These are phyloP conservation scores for Incumbomyces delicatus DNA, from an alignment of 2,329 filamentous ascomycete species.

Conservation along the genomic window DNA sequence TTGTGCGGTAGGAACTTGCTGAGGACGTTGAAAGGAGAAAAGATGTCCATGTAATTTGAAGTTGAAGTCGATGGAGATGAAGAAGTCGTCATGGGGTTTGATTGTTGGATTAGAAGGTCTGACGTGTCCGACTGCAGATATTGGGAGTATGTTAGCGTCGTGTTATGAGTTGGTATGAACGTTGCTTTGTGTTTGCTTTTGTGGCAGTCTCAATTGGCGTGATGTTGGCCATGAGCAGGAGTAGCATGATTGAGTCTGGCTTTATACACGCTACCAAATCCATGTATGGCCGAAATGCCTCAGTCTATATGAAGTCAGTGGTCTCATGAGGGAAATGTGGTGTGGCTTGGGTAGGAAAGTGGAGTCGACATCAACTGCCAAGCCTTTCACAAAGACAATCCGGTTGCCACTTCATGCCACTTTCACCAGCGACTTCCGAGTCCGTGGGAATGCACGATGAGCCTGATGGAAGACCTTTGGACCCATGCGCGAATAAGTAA, in stretches of 20 bases:
- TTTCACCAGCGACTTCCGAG: too few species aligned
- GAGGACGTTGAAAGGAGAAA: conserved; percentile 1
- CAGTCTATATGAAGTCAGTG: background rate
- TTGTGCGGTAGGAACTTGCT: background rate
- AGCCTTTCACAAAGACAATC: background rate
- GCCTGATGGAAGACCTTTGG: too few species aligned
- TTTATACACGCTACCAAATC: background rate
- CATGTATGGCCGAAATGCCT: background rate
- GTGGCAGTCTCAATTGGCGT: background rate
- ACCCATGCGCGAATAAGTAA: too few species aligned
- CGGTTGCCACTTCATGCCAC: too few species aligned
- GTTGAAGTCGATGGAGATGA: background rate
- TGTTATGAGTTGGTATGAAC: background rate
- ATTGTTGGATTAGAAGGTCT: background rate
- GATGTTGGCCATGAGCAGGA: background rate
- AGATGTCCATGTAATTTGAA: background rate
- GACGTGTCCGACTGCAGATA: background rate
- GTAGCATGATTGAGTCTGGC: background rate
- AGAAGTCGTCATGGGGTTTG: background rate
- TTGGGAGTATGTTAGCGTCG: background rate
- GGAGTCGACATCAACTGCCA: too few species aligned
- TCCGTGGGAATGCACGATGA: too few species aligned
- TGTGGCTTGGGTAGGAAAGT: background rate
- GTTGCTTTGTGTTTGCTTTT: background rate
- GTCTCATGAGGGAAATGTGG: background rate